Evolutionary conservation across 148 eudicot species (phyloP).

Genomic region (Chenopodium formosanum): DNA sequence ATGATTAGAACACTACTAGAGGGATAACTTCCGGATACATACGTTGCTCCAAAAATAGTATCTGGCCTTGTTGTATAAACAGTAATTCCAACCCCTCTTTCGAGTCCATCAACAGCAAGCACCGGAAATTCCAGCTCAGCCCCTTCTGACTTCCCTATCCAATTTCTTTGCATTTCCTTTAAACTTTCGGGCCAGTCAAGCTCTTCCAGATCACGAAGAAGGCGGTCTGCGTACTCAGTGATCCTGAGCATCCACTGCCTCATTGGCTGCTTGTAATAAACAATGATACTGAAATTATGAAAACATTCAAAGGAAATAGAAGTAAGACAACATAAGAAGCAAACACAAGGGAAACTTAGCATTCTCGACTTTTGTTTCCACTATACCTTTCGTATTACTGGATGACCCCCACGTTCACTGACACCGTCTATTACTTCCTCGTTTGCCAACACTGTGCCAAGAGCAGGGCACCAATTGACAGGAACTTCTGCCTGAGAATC

Average conservation of each 20-base stretch:
- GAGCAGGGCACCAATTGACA: slow-evolving; percentile 99
- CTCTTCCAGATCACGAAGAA: slow-evolving; percentile 93
- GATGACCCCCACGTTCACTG: slow-evolving; percentile 99
- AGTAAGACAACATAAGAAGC: slow-evolving; percentile 37
- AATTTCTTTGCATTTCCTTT: slow-evolving; percentile 98
- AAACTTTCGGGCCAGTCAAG: slow-evolving; percentile 99
- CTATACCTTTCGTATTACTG: slow-evolving; percentile 89
- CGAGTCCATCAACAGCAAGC: slow-evolving; percentile 49
- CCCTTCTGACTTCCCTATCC: slow-evolving; percentile 99
- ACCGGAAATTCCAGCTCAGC: slow-evolving; percentile 78
- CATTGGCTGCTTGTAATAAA: slow-evolving; percentile 98
- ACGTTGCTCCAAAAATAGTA: slow-evolving; percentile 98
- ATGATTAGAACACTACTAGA: slow-evolving; percentile 3
- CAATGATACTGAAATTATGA: slow-evolving; percentile 83
- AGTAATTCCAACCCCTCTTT: slow-evolving; percentile 48
- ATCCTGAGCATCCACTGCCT: slow-evolving; percentile 99
- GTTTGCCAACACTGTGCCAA: slow-evolving; percentile 98
- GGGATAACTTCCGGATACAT: slow-evolving; percentile 19
- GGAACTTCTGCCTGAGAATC: slow-evolving; percentile 85
- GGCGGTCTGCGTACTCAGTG: slow-evolving; percentile 98
- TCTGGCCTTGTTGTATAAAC: slow-evolving; percentile 95
- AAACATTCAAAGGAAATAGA: slow-evolving; percentile 50
- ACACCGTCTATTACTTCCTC: slow-evolving; percentile 98
- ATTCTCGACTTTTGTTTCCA: slow-evolving; percentile 21
- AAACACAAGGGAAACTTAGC: slow-evolving; percentile 11